Conservation (phyloP, 2,329 filamentous ascomycete species). For the Grosmannia penicillata region DNA sequence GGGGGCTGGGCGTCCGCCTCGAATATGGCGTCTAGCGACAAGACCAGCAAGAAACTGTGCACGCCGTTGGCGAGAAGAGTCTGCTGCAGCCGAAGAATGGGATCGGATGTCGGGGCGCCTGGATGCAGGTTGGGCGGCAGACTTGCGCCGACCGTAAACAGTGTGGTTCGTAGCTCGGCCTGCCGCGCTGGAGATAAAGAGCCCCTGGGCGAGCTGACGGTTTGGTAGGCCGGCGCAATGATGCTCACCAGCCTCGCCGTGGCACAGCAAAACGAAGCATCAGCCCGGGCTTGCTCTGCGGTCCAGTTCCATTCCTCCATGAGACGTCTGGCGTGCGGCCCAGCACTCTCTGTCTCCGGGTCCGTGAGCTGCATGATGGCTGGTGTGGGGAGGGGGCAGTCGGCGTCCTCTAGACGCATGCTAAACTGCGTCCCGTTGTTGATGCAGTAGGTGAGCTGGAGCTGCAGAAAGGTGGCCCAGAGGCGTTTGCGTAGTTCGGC, state of each 20-base stretch:
- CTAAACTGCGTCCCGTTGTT: conserved; percentile 10
- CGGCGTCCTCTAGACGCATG: conserved; percentile 10
- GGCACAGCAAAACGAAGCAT: conserved; percentile 1
- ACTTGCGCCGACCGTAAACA: neutral
- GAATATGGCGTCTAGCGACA: neutral
- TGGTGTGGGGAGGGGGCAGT: conserved; percentile 8
- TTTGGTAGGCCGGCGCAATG: conserved; percentile 3
- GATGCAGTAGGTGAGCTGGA: conserved; percentile 11
- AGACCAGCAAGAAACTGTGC: conserved; percentile 4
- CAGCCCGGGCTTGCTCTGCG: neutral
- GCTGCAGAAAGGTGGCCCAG: conserved; percentile 10
- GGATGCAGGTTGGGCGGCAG: conserved; percentile 2
- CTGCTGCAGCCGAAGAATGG: conserved; percentile 3
- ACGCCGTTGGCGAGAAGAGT: conserved; percentile 2
- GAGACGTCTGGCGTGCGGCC: too few species aligned
- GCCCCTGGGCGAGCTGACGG: conserved; percentile 2
- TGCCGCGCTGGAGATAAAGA: neutral
- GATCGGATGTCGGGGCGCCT: neutral
- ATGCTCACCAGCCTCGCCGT: neutral
- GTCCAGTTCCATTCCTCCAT: neutral
- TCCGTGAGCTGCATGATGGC: neutral
- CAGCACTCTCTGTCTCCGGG: neutral
- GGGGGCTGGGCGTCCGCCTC: neutral
- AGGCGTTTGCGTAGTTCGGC: conserved; percentile 11
- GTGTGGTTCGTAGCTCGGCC: neutral